A percentile compares a stretch with the other conserved stretches of the same genome.
Evolutionary conservation across 2,329 filamentous ascomycete genomes (phyloP).

Genomic region (Zasmidium cellare): DNA sequence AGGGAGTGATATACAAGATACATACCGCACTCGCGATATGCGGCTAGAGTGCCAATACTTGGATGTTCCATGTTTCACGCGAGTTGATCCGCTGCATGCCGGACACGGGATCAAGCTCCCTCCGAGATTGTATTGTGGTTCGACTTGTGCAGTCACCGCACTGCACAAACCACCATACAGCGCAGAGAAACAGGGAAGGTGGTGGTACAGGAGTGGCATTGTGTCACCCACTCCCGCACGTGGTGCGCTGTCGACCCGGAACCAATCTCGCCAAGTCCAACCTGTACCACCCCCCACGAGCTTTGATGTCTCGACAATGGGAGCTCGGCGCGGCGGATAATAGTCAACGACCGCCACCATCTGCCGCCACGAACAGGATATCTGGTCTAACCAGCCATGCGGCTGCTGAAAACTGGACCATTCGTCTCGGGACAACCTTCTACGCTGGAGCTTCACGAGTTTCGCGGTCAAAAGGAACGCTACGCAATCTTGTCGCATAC

Average conservation of each 20-base stretch:
- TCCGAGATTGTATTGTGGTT: not conserved
- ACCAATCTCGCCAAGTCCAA: not conserved
- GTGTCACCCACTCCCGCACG: not conserved
- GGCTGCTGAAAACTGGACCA: slow-evolving; percentile 8
- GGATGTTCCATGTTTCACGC: not conserved
- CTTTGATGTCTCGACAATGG: not conserved
- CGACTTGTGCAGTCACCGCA: not conserved
- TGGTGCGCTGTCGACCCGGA: not conserved
- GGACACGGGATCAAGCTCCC: not conserved
- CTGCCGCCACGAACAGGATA: not conserved
- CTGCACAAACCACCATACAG: not conserved
- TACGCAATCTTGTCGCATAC: slow-evolving; percentile 11
- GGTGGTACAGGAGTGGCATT: not conserved
- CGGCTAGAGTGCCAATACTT: not conserved
- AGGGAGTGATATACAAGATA: no score
- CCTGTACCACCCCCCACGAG: not conserved
- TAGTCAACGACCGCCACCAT: not conserved
- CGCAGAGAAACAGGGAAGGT: not conserved
- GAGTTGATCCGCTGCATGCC: not conserved
- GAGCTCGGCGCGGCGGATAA: not conserved
- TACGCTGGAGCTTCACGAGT: slow-evolving; percentile 8
- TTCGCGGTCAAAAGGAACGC: not conserved
- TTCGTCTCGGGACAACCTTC: slow-evolving; percentile 5
- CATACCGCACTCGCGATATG: not conserved
- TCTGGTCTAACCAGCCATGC: slow-evolving; percentile 1